A percentile compares a stretch with the other conserved stretches of the same genome.
Evolutionary conservation across 2,329 filamentous ascomycete species (phyloP).

Genomic region (Botrytis byssoidea): DNA sequence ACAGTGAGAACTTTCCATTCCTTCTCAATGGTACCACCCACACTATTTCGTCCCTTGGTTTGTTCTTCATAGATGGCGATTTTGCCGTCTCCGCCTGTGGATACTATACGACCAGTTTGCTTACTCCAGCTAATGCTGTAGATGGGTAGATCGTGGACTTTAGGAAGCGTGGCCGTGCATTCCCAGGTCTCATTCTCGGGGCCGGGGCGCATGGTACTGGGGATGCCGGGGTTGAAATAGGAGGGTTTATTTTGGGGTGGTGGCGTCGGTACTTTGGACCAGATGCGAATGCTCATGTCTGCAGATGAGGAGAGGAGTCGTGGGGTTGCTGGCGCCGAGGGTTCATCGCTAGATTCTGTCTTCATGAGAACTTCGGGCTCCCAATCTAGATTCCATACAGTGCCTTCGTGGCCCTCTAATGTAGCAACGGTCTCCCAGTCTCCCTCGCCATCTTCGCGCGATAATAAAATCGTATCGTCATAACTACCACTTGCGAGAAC

Average conservation of each 20-base stretch:
- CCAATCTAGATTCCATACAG: constrained; percentile 87
- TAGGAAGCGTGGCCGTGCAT: constrained; percentile 73
- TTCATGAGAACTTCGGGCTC: constrained; percentile 46
- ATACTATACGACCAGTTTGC: constrained; percentile 75
- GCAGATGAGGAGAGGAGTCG: constrained; percentile 82
- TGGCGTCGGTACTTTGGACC: constrained; percentile 55
- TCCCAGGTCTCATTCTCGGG: constrained; percentile 79
- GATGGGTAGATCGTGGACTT: constrained; percentile 73
- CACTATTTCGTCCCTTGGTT: constrained; percentile 32
- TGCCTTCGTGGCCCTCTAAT: constrained; percentile 76
- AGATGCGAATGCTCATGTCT: constrained; percentile 76
- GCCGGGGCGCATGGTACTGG: constrained; percentile 81
- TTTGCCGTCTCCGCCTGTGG: constrained; percentile 81
- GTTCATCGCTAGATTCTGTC: constrained; percentile 37
- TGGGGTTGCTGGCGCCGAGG: constrained; percentile 46
- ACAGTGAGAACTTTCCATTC: constrained; percentile 71
- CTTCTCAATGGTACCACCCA: constrained; percentile 41
- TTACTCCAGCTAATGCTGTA: constrained; percentile 86
- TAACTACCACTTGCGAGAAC: constrained; percentile 89
- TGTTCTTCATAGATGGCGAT: constrained; percentile 75
- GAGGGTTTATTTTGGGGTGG: constrained; percentile 36
- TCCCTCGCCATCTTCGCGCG: constrained; percentile 77
- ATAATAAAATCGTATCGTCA: constrained; percentile 85
- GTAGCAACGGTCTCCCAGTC: constrained; percentile 91
- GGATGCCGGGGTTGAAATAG: constrained; percentile 56